Base-by-base conservation (phyloP, 2,329 filamentous ascomycete species). In the Fusarium citri region DNA sequence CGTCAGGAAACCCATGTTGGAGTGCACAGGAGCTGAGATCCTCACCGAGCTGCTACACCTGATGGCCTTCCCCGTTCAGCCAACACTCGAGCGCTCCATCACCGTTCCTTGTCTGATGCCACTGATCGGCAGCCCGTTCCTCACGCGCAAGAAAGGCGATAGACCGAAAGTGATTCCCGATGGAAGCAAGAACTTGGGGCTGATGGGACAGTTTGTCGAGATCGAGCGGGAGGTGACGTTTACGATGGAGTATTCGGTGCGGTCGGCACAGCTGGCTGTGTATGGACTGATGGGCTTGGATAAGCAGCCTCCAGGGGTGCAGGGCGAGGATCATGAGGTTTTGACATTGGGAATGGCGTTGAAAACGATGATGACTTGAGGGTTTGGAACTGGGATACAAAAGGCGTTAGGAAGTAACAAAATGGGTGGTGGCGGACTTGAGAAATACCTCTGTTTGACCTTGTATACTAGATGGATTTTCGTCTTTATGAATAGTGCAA, bases 161-260 rank as follows among this genome's bases (percentile, higher is more conserved):
- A 51, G 73, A 10, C 73, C 73, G 15, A 56, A 74, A 0, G 73
- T 74, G 1, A 64, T 75, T 11, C 73, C 73, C 1, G 54, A 66
- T 2, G 73, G 73, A 3, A 73, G 73, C 54, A 74, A 60, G 49
- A 75, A 75, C 26, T 50, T 75, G 7, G 73, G 73, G 0, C 23
- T 75, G n/a, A 75, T 75, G 72, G 73, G 73, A 2, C 73, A 75
- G 37, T 75, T 75, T 51, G 73, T 75, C 10, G 73, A 75, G 66
- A 46, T 75, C n/a, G 72, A 75, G 48, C 49, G 73, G 0, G 73
- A 75, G 40, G 72, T 75, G 37, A 75, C 73, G 5, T 75, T 75
- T n/a, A 75, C 73, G 22, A 75, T 75, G 73, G 73, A 75, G 53
- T 75, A 75, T 20, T 75, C 73, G 2, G 73, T 74, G 9, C 57